Conservation (phyloP, 106 monocot genomes). For the Dendrobium catenatum region DNA sequence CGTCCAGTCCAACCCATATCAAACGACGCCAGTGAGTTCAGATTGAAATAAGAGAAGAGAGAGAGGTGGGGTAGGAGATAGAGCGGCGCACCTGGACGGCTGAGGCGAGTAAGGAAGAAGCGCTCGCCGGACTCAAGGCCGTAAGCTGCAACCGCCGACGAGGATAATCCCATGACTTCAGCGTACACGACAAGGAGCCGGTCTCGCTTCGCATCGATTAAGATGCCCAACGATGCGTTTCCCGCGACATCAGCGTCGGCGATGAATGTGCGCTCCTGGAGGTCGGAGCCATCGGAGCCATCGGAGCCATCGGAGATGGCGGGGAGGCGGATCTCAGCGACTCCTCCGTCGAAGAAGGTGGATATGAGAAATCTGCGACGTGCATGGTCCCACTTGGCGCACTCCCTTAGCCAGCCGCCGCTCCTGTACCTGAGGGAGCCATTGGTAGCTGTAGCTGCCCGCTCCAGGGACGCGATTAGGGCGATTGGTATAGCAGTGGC, state of each 20-base stretch:
- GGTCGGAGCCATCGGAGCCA: not conserved
- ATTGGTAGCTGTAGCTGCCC: conserved; percentile 12
- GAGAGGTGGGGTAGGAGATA: not conserved
- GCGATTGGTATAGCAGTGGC: conserved; percentile 41
- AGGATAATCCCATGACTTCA: conserved; percentile 29
- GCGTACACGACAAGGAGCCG: conserved; percentile 69
- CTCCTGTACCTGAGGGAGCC: conserved; percentile 45
- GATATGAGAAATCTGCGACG: conserved; percentile 67
- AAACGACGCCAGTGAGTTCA: not conserved
- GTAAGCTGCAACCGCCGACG: conserved; percentile 61
- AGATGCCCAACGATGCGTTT: conserved; percentile 57
- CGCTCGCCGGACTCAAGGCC: conserved; percentile 42
- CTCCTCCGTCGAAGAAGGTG: conserved; percentile 45
- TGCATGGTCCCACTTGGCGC: conserved; percentile 74
- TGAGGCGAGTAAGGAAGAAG: conserved; percentile 55
- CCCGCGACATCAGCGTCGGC: conserved; percentile 58
- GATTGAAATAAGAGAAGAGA: not conserved
- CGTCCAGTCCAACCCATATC: not conserved
- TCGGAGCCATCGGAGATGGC: not conserved
- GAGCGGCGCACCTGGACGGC: conserved; percentile 35
- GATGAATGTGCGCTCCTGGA: conserved; percentile 39
- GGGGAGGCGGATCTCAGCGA: conserved; percentile 41
- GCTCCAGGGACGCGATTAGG: conserved; percentile 36
- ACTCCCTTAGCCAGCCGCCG: conserved; percentile 70
- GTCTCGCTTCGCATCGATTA: conserved; percentile 36